Evolutionary conservation across 164 flowering plant genomes (phyloP).

Genomic region (Litsea cubeba): DNA sequence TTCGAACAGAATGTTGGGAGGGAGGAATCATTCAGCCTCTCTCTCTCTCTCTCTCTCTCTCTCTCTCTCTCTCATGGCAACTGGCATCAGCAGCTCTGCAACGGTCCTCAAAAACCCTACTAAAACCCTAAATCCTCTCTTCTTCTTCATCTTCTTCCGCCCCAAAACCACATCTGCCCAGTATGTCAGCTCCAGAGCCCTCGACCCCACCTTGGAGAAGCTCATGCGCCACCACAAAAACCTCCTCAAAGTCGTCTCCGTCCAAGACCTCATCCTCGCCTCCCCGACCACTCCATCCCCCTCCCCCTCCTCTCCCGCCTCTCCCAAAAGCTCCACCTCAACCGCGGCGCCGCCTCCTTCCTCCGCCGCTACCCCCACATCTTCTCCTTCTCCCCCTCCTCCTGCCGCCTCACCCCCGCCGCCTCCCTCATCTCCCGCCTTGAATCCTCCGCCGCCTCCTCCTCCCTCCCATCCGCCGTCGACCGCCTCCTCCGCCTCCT

Average conservation of each 20-base stretch:
- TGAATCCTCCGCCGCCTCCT: conserved; percentile 46
- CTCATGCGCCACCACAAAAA: conserved; percentile 72
- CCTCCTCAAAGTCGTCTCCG: conserved; percentile 59
- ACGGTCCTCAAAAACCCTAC: background rate
- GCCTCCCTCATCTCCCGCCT: conserved; percentile 33
- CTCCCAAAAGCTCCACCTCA: conserved; percentile 77
- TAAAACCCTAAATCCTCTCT: background rate
- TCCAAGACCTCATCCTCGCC: conserved; percentile 82
- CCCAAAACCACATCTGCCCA: conserved; percentile 50
- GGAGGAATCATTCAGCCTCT: no score
- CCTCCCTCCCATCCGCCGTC: conserved; percentile 35
- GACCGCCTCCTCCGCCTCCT: conserved; percentile 60
- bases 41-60: no score
- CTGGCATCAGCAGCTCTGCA: no score
- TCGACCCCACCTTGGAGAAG: conserved; percentile 83
- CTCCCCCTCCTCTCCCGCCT: conserved; percentile 64
- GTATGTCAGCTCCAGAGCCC: conserved; percentile 55
- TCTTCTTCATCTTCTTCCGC: conserved; percentile 11
- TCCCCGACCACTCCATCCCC: conserved; percentile 43
- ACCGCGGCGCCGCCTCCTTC: conserved; percentile 71
- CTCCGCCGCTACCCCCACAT: conserved; percentile 76
- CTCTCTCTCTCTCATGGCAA: no score
- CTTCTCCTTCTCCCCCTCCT: conserved; percentile 49
- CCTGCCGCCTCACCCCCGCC: conserved; percentile 49
- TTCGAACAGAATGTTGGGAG: no score